Percentiles rank a stretch among this genome's conserved stretches.
Evolutionary conservation across 2,329 filamentous ascomycete genomes (phyloP).

Genomic region (Ramularia collo-cygni): DNA sequence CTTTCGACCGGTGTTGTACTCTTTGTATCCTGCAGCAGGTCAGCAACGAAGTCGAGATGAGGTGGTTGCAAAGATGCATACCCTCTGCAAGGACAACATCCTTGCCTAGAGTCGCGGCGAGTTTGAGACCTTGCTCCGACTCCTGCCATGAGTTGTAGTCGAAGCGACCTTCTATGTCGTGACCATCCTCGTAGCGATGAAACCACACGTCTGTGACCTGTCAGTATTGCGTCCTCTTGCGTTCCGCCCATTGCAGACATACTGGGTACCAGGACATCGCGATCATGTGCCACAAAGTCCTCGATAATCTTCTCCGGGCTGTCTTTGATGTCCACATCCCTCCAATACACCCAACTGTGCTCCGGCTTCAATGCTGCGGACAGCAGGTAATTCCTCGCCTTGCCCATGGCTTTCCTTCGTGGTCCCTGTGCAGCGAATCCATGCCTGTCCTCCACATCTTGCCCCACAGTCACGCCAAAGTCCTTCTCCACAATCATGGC

Average conservation of each 20-base stretch:
- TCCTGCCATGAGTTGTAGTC: constrained; percentile 99
- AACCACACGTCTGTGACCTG: constrained; percentile 78
- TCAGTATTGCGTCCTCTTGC: constrained; percentile 12
- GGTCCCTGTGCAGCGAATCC: constrained; percentile 82
- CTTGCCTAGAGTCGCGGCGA: constrained; percentile 67
- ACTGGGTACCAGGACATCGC: constrained; percentile 92
- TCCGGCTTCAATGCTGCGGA: constrained; percentile 79
- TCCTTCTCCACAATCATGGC: constrained; percentile 85
- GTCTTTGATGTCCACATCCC: constrained; percentile 93
- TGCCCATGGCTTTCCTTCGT: constrained; percentile 81
- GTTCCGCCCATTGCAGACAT: constrained; percentile 37
- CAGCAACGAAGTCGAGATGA: constrained; percentile 1
- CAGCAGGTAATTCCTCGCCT: constrained; percentile 86
- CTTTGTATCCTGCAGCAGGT: constrained; percentile 64
- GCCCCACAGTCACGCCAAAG: constrained; percentile 68
- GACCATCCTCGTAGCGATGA: constrained; percentile 70
- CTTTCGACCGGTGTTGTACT: constrained; percentile 82
- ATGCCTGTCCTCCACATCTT: constrained; percentile 77
- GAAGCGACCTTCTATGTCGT: constrained; percentile 91
- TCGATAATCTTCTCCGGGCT: constrained; percentile 82
- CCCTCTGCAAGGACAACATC: constrained; percentile 84
- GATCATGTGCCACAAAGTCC: constrained; percentile 90
- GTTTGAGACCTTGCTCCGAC: constrained; percentile 71
- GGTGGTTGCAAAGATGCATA: too few relatives aligned
- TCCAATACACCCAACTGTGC: constrained; percentile 98